Percentiles rank a stretch among this genome's conserved stretches.
These are phyloP conservation scores for Scheffersomyces segobiensis DNA, from an alignment of 1,139 yeast genomes.

Conservation along the genomic window DNA sequence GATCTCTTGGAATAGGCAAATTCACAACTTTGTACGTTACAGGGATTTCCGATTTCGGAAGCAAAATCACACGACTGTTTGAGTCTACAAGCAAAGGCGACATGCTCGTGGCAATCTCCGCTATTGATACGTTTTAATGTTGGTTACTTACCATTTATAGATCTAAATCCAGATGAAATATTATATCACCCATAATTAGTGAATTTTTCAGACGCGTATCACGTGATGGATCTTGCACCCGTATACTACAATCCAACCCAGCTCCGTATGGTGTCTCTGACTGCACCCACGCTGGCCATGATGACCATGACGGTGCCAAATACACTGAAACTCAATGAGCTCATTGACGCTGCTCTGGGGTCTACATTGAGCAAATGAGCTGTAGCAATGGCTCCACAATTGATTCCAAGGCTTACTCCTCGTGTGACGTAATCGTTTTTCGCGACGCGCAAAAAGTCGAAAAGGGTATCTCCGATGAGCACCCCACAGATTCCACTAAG, in stretches of 20 bases:
- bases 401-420: slow-evolving; percentile 74
- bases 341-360: slow-evolving; percentile 80
- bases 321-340: slow-evolving; percentile 67
- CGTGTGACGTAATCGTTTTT: slow-evolving; percentile 71
- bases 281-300: slow-evolving; percentile 55
- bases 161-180: not conserved
- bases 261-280: slow-evolving; percentile 26
- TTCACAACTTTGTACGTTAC: slow-evolving; percentile 16
- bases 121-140: not conserved
- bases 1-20: slow-evolving; percentile 24
- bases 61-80: slow-evolving; percentile 18
- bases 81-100: slow-evolving; percentile 14
- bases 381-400: slow-evolving; percentile 82
- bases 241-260: slow-evolving; percentile 28
- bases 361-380: slow-evolving; percentile 69
- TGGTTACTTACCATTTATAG: not conserved
- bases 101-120: not conserved
- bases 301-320: slow-evolving; percentile 76
- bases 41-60: slow-evolving; percentile 16
- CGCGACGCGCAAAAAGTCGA: slow-evolving; percentile 50
- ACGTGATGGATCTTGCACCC: not conserved
- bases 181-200: not conserved
- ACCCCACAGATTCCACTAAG: slow-evolving; percentile 79
- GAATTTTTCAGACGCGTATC: not conserved
- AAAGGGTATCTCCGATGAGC: slow-evolving; percentile 55